Base-by-base conservation (phyloP, 306 rosid species). In the Vigna hirtella region DNA sequence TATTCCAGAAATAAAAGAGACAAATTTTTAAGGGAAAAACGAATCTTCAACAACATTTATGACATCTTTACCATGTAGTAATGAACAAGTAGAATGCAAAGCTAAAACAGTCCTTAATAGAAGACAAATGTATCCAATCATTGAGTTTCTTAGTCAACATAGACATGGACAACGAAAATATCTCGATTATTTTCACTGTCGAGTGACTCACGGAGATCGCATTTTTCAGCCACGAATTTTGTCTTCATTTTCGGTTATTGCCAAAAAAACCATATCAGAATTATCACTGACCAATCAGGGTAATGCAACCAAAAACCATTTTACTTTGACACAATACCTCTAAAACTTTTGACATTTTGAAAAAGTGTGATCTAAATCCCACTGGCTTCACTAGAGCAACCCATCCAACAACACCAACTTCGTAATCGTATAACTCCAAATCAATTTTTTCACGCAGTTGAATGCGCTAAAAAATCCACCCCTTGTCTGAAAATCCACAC, bases 281-380 rank as follows among this genome's bases (percentile, higher is more conserved):
- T 10, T 57, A 74, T 7, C 69, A 50, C 5, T 28, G 0, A 38
- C 40, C 63, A 62, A 49, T 48, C 72, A 79, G 24, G 43, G 43
- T 47, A 74, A 70, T 55, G 47, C 82, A 71, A 71, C 53, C 48
- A 76, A 61, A 70, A 76, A 2, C 16, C 76, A 71, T 34, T 80
- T 55, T 15, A 76, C 62, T 30, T 15, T 0, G 51, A 53, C 22
- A 20, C 9, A 11, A 34, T 53, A 43, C 61, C 57, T 14, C 61
- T 38, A 26, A 43, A 48, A 65, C 0, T 3, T 49, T 4, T 26
- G 22, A 55, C 57, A 2, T 9, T 51, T 5, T 42, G 34, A 30
- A 55, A 70, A 48, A 38, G 17, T 28, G 14, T 40, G 72, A 66
- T 72, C 63, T 30, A 68, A 79, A 38, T 50, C 47, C 14, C 0